Evolutionary conservation across 192 early-diverging fungal species (phyloP).

Genomic region (Coemansia guatemalensis): DNA sequence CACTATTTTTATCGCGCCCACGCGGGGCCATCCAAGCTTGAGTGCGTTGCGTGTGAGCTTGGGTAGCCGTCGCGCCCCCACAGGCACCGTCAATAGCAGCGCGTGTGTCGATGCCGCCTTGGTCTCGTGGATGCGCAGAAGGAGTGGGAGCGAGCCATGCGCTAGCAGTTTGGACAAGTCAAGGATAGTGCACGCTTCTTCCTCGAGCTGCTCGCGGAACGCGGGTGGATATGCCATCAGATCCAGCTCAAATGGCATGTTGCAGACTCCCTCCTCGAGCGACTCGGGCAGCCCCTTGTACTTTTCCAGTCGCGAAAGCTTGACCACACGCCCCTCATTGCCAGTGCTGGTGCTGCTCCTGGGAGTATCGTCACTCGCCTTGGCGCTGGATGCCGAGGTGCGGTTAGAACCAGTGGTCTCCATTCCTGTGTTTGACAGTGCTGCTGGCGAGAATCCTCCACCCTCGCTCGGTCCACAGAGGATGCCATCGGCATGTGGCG

Average conservation of each 20-base stretch:
- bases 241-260: constrained; percentile 46
- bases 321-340: constrained; percentile 36
- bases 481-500: constrained; percentile 8
- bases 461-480: not conserved
- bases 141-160: constrained; percentile 40
- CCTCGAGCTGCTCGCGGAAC: constrained; percentile 50
- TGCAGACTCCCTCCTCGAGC: constrained; percentile 43
- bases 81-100: constrained; percentile 36
- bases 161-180: constrained; percentile 47
- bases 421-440: constrained; percentile 3
- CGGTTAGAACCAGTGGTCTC: constrained; percentile 21
- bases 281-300: constrained; percentile 46
- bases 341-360: constrained; percentile 19
- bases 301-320: constrained; percentile 51
- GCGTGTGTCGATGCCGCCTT: constrained; percentile 50
- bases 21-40: constrained; percentile 53
- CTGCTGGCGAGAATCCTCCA: not conserved
- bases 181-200: constrained; percentile 40
- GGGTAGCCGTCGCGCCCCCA: constrained; percentile 32
- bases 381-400: constrained; percentile 29
- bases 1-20: constrained; percentile 46
- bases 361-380: constrained; percentile 7
- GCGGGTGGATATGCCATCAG: constrained; percentile 44
- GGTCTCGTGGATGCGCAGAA: constrained; percentile 50
- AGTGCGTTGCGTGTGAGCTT: constrained; percentile 41